These are phyloP conservation scores for Geotrichum restrictum DNA, from an alignment of 1,139 yeast genomes.

Conservation along the genomic window DNA sequence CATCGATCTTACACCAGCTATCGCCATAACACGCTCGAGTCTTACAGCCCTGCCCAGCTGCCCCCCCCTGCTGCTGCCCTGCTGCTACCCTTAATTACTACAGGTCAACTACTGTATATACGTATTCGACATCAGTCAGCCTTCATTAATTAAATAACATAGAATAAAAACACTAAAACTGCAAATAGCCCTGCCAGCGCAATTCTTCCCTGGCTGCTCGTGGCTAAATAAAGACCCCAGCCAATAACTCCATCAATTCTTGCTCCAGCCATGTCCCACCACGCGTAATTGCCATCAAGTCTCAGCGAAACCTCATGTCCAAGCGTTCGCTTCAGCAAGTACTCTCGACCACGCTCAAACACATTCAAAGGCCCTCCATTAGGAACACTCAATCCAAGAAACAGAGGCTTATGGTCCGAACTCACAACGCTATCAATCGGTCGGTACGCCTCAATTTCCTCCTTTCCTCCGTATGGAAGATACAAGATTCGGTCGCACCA, in stretches of 20 bases:
- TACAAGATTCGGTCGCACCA: constrained; percentile 86
- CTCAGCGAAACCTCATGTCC: constrained; percentile 20
- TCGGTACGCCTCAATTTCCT: constrained; percentile 40
- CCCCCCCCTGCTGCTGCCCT: too few species aligned
- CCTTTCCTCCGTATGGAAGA: constrained; percentile 43
- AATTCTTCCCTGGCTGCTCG: constrained; percentile 25
- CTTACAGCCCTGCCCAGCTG: too few species aligned
- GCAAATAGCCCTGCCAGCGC: constrained; percentile 1
- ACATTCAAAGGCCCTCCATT: background rate
- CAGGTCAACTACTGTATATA: too few species aligned
- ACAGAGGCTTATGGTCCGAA: constrained; percentile 50
- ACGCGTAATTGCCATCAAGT: constrained; percentile 15
- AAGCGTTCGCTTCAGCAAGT: constrained; percentile 3
- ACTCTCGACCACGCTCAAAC: constrained; percentile 1
- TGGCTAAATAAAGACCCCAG: constrained; percentile 25
- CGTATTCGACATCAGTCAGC: too few species aligned
- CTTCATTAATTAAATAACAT: background rate
- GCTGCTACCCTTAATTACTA: too few species aligned
- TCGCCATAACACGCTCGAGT: too few species aligned
- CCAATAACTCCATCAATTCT: constrained; percentile 29
- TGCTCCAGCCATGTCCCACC: constrained; percentile 20
- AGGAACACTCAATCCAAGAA: constrained; percentile 46
- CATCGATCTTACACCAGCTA: too few species aligned
- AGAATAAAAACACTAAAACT: constrained; percentile 4
- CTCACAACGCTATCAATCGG: constrained; percentile 44